Percentiles rank a stretch among this genome's conserved stretches.
These are phyloP conservation scores for Phaffomyces antillensis DNA, from an alignment of 805 yeast genomes.

Conservation along the genomic window DNA sequence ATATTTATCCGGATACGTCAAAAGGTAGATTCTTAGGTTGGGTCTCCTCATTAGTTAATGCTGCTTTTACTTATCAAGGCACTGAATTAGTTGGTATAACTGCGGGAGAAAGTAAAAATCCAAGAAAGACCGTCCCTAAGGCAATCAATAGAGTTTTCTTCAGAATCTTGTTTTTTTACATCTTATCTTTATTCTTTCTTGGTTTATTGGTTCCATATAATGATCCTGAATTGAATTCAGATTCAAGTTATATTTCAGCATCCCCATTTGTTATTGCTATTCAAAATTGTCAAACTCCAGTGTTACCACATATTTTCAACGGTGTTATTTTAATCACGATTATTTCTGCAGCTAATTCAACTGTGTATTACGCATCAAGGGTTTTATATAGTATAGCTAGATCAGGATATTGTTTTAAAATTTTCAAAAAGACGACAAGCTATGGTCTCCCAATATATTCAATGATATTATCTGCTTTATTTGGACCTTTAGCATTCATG, in stretches of 20 bases:
- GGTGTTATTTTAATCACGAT: constrained; percentile 64
- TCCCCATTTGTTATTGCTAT: constrained; percentile 75
- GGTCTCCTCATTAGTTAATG: constrained; percentile 60
- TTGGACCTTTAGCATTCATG: constrained; percentile 61
- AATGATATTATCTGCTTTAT: constrained; percentile 48
- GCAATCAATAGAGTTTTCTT: constrained; percentile 64
- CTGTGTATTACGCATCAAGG: constrained; percentile 66
- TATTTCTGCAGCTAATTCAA: constrained; percentile 75
- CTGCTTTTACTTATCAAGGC: constrained; percentile 77
- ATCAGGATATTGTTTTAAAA: constrained; percentile 48
- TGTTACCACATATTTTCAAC: constrained; percentile 63
- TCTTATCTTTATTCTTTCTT: constrained; percentile 56
- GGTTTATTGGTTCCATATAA: constrained; percentile 66
- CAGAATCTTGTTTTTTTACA: constrained; percentile 61
- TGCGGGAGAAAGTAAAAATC: constrained; percentile 68
- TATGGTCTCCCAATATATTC: constrained; percentile 52
- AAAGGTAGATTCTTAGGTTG: constrained; percentile 63
- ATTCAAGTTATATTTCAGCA: constrained; percentile 36
- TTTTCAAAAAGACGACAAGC: constrained; percentile 41
- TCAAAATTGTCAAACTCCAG: constrained; percentile 55
- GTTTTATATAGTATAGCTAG: constrained; percentile 57
- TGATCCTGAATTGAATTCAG: constrained; percentile 43
- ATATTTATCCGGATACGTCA: constrained; percentile 37
- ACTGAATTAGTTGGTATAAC: constrained; percentile 70
- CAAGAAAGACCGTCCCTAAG: constrained; percentile 63